These are phyloP conservation scores for Anthracocystis panici-leucophaei DNA, from an alignment of 1,284 basidiomycete genomes.

Conservation along the genomic window DNA sequence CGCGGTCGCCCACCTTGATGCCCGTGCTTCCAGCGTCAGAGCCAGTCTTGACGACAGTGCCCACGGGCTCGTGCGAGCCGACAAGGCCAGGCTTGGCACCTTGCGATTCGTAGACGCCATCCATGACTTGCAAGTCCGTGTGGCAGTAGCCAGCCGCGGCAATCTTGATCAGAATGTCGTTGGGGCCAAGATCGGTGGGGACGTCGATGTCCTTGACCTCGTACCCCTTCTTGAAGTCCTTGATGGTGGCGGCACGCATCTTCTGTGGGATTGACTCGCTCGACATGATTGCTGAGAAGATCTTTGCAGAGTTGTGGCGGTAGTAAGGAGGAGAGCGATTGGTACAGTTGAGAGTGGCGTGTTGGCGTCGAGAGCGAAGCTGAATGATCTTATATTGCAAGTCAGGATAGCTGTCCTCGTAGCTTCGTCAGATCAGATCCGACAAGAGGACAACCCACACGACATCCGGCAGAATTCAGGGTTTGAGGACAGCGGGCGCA, in stretches of 20 bases:
- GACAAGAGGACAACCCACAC: too few relatives aligned
- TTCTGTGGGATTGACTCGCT: slow-evolving; percentile 46
- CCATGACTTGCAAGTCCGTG: slow-evolving; percentile 61
- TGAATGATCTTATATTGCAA: too few relatives aligned
- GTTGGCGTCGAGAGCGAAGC: too few relatives aligned
- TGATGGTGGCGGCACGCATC: slow-evolving; percentile 60
- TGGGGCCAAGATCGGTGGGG: slow-evolving; percentile 38
- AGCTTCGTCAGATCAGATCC: too few relatives aligned
- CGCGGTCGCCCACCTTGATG: slow-evolving; percentile 63
- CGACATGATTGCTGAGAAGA: slow-evolving; percentile 41
- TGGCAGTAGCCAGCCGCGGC: slow-evolving; percentile 61
- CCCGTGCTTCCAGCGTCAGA: slow-evolving; percentile 36
- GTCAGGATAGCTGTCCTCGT: too few relatives aligned
- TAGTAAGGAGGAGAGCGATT: background rate
- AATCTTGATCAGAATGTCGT: slow-evolving; percentile 51
- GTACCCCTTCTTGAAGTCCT: slow-evolving; percentile 57
- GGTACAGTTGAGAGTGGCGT: too few relatives aligned
- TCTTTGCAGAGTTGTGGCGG: background rate
- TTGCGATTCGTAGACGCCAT: slow-evolving; percentile 55
- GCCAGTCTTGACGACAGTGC: slow-evolving; percentile 53
- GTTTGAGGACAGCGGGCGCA: too few relatives aligned
- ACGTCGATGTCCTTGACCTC: slow-evolving; percentile 57
- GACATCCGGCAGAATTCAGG: too few relatives aligned
- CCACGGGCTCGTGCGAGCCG: slow-evolving; percentile 62
- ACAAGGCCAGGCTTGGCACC: slow-evolving; percentile 58